phyloP scores from a whole-genome alignment of 2,329 filamentous ascomycete species.

The Fusarium euwallaceae region DNA sequence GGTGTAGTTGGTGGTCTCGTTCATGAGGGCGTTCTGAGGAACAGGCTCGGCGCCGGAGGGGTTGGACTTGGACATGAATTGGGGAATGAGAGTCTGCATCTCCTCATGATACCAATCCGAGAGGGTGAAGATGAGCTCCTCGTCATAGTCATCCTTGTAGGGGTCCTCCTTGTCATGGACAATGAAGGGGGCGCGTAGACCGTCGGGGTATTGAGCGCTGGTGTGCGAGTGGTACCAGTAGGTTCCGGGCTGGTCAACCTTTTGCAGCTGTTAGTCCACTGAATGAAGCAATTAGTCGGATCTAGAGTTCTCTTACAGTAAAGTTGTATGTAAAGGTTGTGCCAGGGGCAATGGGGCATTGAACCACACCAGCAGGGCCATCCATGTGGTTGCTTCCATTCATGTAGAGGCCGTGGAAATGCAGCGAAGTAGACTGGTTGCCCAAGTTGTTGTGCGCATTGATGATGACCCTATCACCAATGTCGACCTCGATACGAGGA shows the following conservation, averaged over 20 bases:
- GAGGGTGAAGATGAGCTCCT: conserved; percentile 74
- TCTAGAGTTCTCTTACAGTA: conserved; percentile 59
- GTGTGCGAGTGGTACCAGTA: conserved; percentile 86
- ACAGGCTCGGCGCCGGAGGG: conserved; percentile 74
- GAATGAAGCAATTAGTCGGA: background rate
- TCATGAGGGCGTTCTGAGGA: conserved; percentile 77
- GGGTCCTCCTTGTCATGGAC: conserved; percentile 74
- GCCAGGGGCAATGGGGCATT: conserved; percentile 76
- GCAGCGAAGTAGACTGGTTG: conserved; percentile 73
- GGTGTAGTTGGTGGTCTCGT: conserved; percentile 74
- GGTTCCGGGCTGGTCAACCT: conserved; percentile 76
- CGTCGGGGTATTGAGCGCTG: conserved; percentile 77
- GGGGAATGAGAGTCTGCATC: conserved; percentile 60
- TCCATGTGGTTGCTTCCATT: conserved; percentile 79
- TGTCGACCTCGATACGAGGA: conserved; percentile 72
- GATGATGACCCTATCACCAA: conserved; percentile 72
- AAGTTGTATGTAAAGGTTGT: conserved; percentile 77
- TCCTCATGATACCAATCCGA: conserved; percentile 79
- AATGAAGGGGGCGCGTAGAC: conserved; percentile 73
- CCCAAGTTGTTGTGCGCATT: conserved; percentile 71
- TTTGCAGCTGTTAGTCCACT: conserved; percentile 5
- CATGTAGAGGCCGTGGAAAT: conserved; percentile 80
- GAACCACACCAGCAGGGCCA: conserved; percentile 74
- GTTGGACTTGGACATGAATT: conserved; percentile 67
- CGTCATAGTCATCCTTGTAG: conserved; percentile 68